A percentile compares a stretch with the other conserved stretches of the same genome.
These are phyloP conservation scores for Calonectria henricotiae DNA, from an alignment of 2,329 filamentous ascomycete genomes.

Conservation along the genomic window DNA sequence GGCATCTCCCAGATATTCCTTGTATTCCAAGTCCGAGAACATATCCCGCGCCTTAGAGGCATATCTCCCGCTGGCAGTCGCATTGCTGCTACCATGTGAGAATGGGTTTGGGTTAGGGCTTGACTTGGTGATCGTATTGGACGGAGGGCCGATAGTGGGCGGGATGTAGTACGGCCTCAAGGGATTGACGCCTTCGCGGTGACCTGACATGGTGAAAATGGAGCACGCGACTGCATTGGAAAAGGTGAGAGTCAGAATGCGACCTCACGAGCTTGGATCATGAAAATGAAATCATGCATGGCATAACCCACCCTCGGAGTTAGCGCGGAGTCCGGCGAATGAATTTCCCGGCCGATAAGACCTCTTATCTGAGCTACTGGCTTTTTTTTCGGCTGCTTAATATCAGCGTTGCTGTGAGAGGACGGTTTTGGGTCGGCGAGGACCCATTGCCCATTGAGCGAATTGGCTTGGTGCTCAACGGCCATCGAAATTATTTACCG, in stretches of 20 bases:
- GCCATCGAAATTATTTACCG: slow-evolving; percentile 37
- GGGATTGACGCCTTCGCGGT: slow-evolving; percentile 72
- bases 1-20: slow-evolving; percentile 84
- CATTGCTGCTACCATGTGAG: slow-evolving; percentile 61
- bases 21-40: slow-evolving; percentile 92
- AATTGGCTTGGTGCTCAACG: slow-evolving; percentile 49
- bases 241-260: slow-evolving; percentile 43
- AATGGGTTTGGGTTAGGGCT: slow-evolving; percentile 65
- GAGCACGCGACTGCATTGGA: slow-evolving; percentile 51
- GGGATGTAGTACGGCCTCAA: slow-evolving; percentile 81
- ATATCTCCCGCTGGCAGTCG: slow-evolving; percentile 58
- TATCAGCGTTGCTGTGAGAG: slow-evolving; percentile 55
- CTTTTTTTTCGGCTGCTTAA: slow-evolving; percentile 53
- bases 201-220: slow-evolving; percentile 62
- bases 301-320: slow-evolving; percentile 46
- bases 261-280: slow-evolving; percentile 44
- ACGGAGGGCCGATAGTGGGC: slow-evolving; percentile 69
- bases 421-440: slow-evolving; percentile 48
- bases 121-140: slow-evolving; percentile 55
- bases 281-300: slow-evolving; percentile 55
- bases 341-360: slow-evolving; percentile 57
- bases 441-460: slow-evolving; percentile 51
- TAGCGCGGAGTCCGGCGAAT: slow-evolving; percentile 56
- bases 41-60: slow-evolving; percentile 82
- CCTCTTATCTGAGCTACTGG: slow-evolving; percentile 51